A percentile compares a stretch with the other conserved stretches of the same genome.
Evolutionary conservation across 305 asterid species (phyloP).

Genomic region (Fraxinus greggii): DNA sequence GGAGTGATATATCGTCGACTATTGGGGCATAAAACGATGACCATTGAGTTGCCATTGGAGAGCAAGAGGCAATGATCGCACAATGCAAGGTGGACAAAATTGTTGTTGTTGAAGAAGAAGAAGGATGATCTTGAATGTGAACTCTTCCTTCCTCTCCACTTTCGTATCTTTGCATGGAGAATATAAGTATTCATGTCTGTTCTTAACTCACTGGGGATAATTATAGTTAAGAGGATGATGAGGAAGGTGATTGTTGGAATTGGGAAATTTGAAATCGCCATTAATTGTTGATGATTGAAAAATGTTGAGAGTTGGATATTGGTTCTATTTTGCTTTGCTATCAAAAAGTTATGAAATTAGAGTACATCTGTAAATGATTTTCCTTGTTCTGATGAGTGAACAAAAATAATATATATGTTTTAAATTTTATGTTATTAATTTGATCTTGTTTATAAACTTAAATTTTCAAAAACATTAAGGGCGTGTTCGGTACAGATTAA

Average conservation of each 20-base stretch:
- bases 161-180: no score
- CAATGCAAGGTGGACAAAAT: slow-evolving; percentile 63
- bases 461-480: no score
- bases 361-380: neutral
- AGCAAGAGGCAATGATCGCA: slow-evolving; percentile 80
- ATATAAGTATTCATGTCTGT: slow-evolving; percentile 42
- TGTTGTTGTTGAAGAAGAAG: slow-evolving; percentile 35
- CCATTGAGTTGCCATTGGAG: slow-evolving; percentile 50
- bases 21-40: slow-evolving; percentile 82
- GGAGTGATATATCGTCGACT: slow-evolving; percentile 93
- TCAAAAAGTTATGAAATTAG: neutral
- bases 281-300: slow-evolving; percentile 18
- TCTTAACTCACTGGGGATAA: slow-evolving; percentile 39
- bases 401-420: no score
- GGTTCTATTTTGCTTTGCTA: neutral
- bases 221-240: slow-evolving; percentile 16
- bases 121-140: slow-evolving; percentile 65
- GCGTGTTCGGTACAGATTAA: no score
- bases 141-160: slow-evolving; percentile 65
- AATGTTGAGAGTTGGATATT: neutral
- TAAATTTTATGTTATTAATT: no score
- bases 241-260: slow-evolving; percentile 20
- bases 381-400: no score
- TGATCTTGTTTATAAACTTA: no score
- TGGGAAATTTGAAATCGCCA: slow-evolving; percentile 41